These are phyloP conservation scores for Alnus glutinosa DNA, from an alignment of 306 rosid genomes.

Conservation along the genomic window DNA sequence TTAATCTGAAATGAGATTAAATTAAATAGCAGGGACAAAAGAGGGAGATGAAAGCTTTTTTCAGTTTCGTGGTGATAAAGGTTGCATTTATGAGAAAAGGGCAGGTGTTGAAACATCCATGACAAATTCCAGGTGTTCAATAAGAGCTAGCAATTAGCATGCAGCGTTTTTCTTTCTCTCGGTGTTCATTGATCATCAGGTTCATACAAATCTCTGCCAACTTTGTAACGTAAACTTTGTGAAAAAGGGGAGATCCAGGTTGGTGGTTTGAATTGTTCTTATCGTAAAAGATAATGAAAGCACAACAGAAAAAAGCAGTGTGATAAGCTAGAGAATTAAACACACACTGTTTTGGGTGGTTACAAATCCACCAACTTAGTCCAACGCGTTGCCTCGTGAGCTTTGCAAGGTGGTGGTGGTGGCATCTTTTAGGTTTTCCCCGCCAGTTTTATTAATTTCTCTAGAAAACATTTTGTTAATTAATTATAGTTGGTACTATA, in stretches of 20 bases:
- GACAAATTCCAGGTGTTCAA: not conserved
- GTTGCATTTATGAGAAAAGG: not conserved
- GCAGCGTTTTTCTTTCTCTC: not conserved
- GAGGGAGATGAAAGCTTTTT: not conserved
- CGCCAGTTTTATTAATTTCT: too few species aligned
- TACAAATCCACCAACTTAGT: too few species aligned
- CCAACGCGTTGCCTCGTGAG: too few species aligned
- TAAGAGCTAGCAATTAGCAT: not conserved
- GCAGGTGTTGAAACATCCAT: not conserved
- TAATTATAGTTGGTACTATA: too few species aligned
- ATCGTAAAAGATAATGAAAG: conserved; percentile 2
- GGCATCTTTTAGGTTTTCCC: too few species aligned
- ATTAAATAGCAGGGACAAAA: not conserved
- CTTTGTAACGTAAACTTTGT: conserved; percentile 14
- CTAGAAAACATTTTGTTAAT: too few species aligned
- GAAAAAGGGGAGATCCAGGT: not conserved
- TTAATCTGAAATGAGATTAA: not conserved
- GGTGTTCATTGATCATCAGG: too few species aligned
- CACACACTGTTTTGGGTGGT: too few species aligned
- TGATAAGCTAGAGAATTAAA: too few species aligned
- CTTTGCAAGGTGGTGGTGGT: too few species aligned
- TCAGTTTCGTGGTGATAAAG: not conserved
- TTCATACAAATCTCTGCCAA: not conserved
- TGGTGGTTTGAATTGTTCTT: conserved; percentile 6
- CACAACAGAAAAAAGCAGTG: too few species aligned